These are phyloP conservation scores for Monosporozyma siamensis DNA, from an alignment of 805 yeast genomes.

Conservation along the genomic window DNA sequence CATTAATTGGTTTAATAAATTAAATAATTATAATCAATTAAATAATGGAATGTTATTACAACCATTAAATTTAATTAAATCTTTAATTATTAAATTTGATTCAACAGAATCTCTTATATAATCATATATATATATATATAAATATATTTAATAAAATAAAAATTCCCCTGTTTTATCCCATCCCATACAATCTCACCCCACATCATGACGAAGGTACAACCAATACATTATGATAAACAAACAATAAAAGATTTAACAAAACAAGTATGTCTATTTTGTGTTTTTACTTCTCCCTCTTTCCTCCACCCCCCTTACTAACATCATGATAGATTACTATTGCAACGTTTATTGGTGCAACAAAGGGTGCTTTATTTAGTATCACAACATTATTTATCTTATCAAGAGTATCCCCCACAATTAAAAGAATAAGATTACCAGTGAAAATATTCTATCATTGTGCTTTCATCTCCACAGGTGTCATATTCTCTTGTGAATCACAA, in stretches of 20 bases:
- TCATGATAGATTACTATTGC: conserved; percentile 28
- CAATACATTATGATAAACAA: conserved; percentile 33
- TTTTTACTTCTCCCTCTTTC: no score
- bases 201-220: conserved; percentile 23
- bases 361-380: conserved; percentile 34
- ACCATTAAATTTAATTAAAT: conserved; percentile 21
- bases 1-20: conserved; percentile 16
- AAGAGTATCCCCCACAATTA: conserved; percentile 30
- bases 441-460: conserved; percentile 35
- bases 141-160: no score
- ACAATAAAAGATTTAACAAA: conserved; percentile 30
- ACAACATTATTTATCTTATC: conserved; percentile 29
- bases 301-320: conserved; percentile 10
- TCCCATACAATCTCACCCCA: no score
- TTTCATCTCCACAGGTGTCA: conserved; percentile 36
- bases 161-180: neutral
- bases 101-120: no score
- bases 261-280: conserved; percentile 24
- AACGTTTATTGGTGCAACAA: conserved; percentile 34
- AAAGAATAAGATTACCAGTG: conserved; percentile 34
- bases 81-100: conserved; percentile 5
- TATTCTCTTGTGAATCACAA: conserved; percentile 36
- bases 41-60: conserved; percentile 19
- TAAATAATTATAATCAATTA: conserved; percentile 19
- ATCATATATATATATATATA: no score